Evolutionary conservation across 139 green algal species (phyloP), one percentile per base, ranked within the genome.

Genomic region (Chlamydomonas sp.): DNA sequence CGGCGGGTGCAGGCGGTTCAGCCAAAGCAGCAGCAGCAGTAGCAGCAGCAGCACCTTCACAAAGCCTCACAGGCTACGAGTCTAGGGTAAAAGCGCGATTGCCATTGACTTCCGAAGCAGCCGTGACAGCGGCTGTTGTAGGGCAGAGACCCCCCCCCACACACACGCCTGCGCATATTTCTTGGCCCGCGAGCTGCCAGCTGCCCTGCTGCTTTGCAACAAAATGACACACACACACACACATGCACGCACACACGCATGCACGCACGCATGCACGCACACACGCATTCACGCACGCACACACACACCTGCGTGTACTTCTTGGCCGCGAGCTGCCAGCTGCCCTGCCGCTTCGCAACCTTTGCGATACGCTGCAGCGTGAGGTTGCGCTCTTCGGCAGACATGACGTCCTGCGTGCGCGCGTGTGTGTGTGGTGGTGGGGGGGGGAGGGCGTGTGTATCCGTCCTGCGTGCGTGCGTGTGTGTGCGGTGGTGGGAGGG

Each of bases 141-240:
- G 3, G n/a, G 20, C 22, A 30, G 36, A 4, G 31, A 28, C 20
- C 13, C 20, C 16, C 20, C 13, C 20, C 16, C 20, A 20, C 43
- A 54, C 20, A 20, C 20, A 13, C 20, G 43, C 20, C 13, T 54
- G 43, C 10, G 60, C 48, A 47, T 68, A 68, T 48, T 43, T 68
- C 30, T 68, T 43, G 5, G 65, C 37, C 5, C 1, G 89, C 89
- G 48, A 95, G 82, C 61, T 91, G 83, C 73, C 80, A 94, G 47
- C 73, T 65, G 10, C 88, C 89, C 69, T 94, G 89, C 0, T 76
- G 69, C 81, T 92, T 89, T 71, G 80, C 80, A 58, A 78, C 71
- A 30, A 66, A 13, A 16, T 66, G 22, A 16, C 36, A 37, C 58
- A 47, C 30, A 39, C 29, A 39, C 31, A 66, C 30, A 37, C 58